A percentile compares a stretch with the other conserved stretches of the same genome.
phyloP scores from a whole-genome alignment of 225 moss, liverwort and hornwort species.

The Sphagnum contortum region DNA sequence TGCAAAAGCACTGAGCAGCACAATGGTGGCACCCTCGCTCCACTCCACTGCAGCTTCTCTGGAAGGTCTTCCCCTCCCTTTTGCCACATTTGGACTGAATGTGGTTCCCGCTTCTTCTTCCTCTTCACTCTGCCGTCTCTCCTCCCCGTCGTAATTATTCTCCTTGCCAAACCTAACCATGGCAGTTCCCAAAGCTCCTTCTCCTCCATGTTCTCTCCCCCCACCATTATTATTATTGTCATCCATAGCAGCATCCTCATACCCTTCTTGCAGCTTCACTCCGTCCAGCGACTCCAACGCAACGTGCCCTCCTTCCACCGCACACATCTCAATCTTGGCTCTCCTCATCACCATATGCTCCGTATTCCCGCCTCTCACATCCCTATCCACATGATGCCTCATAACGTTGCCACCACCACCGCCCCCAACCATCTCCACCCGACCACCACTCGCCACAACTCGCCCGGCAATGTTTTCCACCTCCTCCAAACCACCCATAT shows the following conservation, averaged over 20 bases:
- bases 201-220: no score
- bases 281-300: no score
- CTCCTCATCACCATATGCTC: conserved; percentile 17
- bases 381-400: conserved; percentile 13
- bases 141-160: conserved; percentile 5
- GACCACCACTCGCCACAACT: no score
- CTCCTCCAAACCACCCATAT: background rate
- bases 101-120: conserved; percentile 35
- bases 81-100: conserved; percentile 21
- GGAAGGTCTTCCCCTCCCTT: conserved; percentile 9
- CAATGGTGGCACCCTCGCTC: conserved; percentile 39
- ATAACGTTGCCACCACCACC: background rate
- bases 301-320: conserved; percentile 4
- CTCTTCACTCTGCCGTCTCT: conserved; percentile 21
- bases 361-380: conserved; percentile 12
- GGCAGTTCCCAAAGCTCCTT: conserved; percentile 9
- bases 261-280: no score
- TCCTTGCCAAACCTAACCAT: conserved; percentile 25
- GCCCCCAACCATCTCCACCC: background rate
- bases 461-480: background rate
- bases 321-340: conserved; percentile 26
- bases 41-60: conserved; percentile 40
- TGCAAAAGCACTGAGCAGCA: conserved; percentile 34
- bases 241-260: no score
- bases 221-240: no score